These are phyloP conservation scores for Orychophragmus violaceus DNA, from an alignment of 345 rosid species.

Conservation along the genomic window DNA sequence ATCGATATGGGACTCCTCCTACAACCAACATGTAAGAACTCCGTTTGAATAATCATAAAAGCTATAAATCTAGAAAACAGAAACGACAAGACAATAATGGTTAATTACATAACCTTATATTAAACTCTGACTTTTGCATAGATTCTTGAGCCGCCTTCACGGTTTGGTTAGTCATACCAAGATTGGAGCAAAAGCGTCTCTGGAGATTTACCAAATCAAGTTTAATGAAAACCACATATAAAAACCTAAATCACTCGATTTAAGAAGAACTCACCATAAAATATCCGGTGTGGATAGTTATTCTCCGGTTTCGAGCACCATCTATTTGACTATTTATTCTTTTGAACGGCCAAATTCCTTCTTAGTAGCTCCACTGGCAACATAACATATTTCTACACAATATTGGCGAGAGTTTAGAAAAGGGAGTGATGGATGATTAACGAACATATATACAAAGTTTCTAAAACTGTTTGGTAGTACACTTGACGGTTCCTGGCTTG, in stretches of 20 bases:
- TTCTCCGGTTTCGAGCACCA: slow-evolving; percentile 82
- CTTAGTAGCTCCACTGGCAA: slow-evolving; percentile 94
- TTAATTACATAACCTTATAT: slow-evolving; percentile 57
- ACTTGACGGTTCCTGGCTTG: slow-evolving; percentile 95
- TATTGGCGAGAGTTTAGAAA: slow-evolving; percentile 30
- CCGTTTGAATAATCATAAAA: not conserved
- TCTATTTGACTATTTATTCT: slow-evolving; percentile 92
- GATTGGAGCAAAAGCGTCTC: slow-evolving; percentile 96
- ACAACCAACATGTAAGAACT: slow-evolving; percentile 17
- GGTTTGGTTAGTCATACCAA: slow-evolving; percentile 89
- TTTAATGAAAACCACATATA: not conserved
- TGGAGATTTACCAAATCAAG: slow-evolving; percentile 22
- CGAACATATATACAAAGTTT: slow-evolving; percentile 33
- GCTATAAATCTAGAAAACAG: not conserved
- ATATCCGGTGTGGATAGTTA: slow-evolving; percentile 91
- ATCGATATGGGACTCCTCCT: slow-evolving; percentile 98
- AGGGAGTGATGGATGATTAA: slow-evolving; percentile 33
- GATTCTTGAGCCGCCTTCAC: slow-evolving; percentile 94
- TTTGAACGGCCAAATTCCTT: slow-evolving; percentile 95
- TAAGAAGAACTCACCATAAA: slow-evolving; percentile 61
- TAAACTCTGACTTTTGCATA: slow-evolving; percentile 88
- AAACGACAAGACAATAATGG: not conserved
- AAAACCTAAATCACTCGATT: not conserved
- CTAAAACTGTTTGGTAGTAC: slow-evolving; percentile 51
- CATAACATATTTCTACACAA: too few species aligned